Conservation (phyloP, 495 filamentous ascomycete genomes). For the Neurospora sp. region DNA sequence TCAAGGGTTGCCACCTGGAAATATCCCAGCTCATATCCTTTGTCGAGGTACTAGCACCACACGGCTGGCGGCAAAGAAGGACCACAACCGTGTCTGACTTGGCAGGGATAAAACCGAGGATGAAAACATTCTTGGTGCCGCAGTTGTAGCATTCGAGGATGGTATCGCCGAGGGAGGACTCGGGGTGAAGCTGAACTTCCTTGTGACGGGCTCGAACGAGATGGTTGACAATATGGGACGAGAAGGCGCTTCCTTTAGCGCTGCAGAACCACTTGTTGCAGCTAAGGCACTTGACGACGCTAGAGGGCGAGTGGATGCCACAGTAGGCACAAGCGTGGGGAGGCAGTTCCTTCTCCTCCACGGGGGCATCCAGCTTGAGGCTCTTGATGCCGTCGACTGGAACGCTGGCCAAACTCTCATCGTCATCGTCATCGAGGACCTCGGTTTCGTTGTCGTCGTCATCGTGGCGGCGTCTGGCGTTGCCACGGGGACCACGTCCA, state of each 20-base stretch:
- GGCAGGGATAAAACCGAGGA: slow-evolving; percentile 99
- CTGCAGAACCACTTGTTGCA: slow-evolving; percentile 99
- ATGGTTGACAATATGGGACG: slow-evolving; percentile 97
- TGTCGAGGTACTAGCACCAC: slow-evolving; percentile 85
- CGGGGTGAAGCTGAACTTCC: slow-evolving; percentile 93
- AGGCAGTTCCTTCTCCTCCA: slow-evolving; percentile 87
- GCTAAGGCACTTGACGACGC: slow-evolving; percentile 89
- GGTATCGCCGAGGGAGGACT: slow-evolving; percentile 92
- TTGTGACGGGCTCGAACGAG: slow-evolving; percentile 95
- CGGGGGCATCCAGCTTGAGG: slow-evolving; percentile 50
- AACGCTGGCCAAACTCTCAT: slow-evolving; percentile 83
- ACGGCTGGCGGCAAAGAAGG: slow-evolving; percentile 91
- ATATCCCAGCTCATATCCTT: slow-evolving; percentile 99
- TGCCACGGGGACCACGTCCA: slow-evolving; percentile 44
- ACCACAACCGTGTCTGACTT: slow-evolving; percentile 98
- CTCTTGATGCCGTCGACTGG: slow-evolving; percentile 65
- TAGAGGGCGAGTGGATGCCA: slow-evolving; percentile 89
- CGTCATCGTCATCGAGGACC: slow-evolving; percentile 78
- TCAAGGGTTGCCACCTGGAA: slow-evolving; percentile 93
- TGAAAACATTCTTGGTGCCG: slow-evolving; percentile 97
- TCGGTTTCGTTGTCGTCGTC: slow-evolving; percentile 87
- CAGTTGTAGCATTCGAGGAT: slow-evolving; percentile 99
- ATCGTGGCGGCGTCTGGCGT: slow-evolving; percentile 51
- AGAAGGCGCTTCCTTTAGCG: slow-evolving; percentile 89
- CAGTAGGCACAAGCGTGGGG: slow-evolving; percentile 98